Evolutionary conservation across 2,329 filamentous ascomycete species (phyloP).

Genomic region (Neurospora sp.): DNA sequence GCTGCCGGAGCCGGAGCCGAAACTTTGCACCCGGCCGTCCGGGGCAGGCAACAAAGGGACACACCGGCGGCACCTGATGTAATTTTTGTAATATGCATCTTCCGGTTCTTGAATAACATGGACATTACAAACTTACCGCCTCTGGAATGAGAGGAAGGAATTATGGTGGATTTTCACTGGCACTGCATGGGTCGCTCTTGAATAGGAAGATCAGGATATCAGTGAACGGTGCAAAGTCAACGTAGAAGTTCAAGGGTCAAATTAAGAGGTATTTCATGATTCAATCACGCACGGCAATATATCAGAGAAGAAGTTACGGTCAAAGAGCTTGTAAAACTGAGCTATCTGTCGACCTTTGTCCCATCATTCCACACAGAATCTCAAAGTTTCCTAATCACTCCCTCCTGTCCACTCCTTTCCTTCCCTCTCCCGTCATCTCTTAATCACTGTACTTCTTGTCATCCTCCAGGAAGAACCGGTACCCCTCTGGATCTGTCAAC

Average conservation of each 20-base stretch:
- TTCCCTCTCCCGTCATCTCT: neutral
- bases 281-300: neutral
- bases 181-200: neutral
- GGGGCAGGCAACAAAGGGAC: neutral
- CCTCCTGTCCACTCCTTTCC: neutral
- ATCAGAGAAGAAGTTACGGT: neutral
- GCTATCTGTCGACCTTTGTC: neutral
- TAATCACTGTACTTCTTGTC: neutral
- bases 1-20: neutral
- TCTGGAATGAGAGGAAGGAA: too few species aligned
- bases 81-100: too few species aligned
- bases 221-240: too few species aligned
- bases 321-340: neutral
- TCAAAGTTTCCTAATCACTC: too few species aligned
- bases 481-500: neutral
- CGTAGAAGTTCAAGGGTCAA: too few species aligned
- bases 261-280: neutral
- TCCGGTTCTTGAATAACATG: too few species aligned
- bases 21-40: neutral
- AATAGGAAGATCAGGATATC: neutral
- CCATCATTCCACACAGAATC: too few species aligned
- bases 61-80: neutral
- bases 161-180: too few species aligned
- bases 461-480: neutral
- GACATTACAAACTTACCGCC: neutral